phyloP scores from a whole-genome alignment of 192 early-diverging fungal species.

The Coemansia sp. region DNA sequence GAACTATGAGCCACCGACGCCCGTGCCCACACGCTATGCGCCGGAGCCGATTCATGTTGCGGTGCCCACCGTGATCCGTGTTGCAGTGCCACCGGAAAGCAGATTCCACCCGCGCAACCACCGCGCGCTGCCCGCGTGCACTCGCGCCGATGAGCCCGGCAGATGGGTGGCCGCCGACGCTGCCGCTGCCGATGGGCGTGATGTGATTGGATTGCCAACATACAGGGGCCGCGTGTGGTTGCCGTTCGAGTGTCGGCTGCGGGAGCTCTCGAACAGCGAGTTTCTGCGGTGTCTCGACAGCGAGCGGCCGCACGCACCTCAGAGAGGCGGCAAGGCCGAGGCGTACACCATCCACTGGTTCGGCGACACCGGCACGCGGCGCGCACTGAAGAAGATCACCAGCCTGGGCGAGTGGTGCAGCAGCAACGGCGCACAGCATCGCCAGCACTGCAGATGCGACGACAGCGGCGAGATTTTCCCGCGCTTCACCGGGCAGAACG shows the following conservation, averaged over 20 bases:
- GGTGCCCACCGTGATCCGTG: slow-evolving; percentile 3
- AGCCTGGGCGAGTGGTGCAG: slow-evolving; percentile 22
- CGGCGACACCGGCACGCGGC: slow-evolving; percentile 22
- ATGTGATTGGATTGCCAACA: not conserved
- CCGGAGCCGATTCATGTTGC: slow-evolving; percentile 11
- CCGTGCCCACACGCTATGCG: not conserved
- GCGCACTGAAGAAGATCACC: slow-evolving; percentile 26
- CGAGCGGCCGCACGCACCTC: slow-evolving; percentile 10
- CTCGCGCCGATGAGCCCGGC: slow-evolving; percentile 13
- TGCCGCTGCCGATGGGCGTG: not conserved
- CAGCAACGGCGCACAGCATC: not conserved
- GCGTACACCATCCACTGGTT: slow-evolving; percentile 27
- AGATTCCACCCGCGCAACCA: slow-evolving; percentile 11
- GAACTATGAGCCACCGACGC: slow-evolving; percentile 21
- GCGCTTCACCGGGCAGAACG: slow-evolving; percentile 26
- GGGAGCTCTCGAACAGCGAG: slow-evolving; percentile 14
- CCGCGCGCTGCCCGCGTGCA: slow-evolving; percentile 14
- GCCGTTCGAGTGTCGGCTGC: slow-evolving; percentile 16
- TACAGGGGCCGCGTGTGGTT: slow-evolving; percentile 12
- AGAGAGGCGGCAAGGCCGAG: not conserved
- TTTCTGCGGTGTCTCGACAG: slow-evolving; percentile 21
- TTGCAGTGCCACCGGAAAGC: slow-evolving; percentile 10
- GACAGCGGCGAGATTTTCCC: slow-evolving; percentile 25
- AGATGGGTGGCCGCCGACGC: slow-evolving; percentile 12
- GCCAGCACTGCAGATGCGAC: slow-evolving; percentile 16